These are phyloP conservation scores for Colletotrichum viniferum DNA, from an alignment of 2,329 filamentous ascomycete genomes.

Conservation along the genomic window DNA sequence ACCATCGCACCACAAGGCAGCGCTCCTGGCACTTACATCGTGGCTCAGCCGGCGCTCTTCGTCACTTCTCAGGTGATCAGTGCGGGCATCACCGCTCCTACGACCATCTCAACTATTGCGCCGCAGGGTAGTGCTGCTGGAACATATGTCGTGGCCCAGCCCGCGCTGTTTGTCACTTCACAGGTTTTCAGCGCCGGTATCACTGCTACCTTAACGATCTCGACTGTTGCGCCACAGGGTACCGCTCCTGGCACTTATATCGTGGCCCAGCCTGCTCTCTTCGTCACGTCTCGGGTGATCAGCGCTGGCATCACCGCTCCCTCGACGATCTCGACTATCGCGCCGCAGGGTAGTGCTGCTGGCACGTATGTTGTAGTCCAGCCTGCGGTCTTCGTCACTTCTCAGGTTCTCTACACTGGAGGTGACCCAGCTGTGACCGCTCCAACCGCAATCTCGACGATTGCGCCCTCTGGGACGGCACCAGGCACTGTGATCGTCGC, in stretches of 20 bases:
- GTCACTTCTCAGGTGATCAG: neutral
- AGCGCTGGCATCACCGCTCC: neutral
- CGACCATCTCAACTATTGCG: neutral
- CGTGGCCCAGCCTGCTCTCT: neutral
- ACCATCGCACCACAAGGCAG: too few species aligned
- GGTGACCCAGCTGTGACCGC: neutral
- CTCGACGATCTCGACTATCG: neutral
- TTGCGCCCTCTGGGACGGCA: neutral
- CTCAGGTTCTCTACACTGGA: neutral
- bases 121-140: neutral
- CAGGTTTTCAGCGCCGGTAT: neutral
- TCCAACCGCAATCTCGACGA: neutral
- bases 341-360: neutral
- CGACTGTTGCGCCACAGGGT: neutral
- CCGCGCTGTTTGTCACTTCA: neutral
- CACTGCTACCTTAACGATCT: neutral
- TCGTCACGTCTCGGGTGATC: neutral
- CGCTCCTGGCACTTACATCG: too few species aligned
- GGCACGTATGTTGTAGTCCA: neutral
- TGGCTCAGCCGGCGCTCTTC: neutral
- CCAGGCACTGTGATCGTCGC: slow-evolving; percentile 8
- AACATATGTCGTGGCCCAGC: neutral
- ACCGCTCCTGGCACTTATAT: slow-evolving; percentile 10
- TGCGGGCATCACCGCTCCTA: neutral
- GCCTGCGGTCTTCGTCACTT: neutral